Percentiles rank a stretch among this genome's conserved stretches.
These are phyloP conservation scores for Phytophthora boehmeriae DNA, from an alignment of 352 stramenopile genomes.

Conservation along the genomic window DNA sequence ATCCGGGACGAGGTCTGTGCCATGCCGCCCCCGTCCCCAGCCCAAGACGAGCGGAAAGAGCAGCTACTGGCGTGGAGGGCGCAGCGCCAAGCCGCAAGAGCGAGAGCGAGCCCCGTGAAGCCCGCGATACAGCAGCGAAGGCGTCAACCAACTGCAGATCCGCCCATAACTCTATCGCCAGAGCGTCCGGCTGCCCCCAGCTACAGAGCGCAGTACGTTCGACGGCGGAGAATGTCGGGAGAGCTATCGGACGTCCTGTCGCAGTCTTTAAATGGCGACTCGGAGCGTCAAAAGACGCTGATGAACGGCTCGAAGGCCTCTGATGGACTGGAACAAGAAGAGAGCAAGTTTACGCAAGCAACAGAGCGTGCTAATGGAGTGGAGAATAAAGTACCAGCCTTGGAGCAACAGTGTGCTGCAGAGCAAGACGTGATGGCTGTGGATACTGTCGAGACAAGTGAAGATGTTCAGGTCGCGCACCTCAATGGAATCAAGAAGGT, in stretches of 20 bases:
- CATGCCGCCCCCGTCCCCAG: conserved; percentile 25
- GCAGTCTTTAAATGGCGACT: conserved; percentile 1
- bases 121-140: conserved; percentile 10
- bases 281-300: background rate
- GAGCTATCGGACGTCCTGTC: background rate
- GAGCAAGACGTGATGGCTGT: too few species aligned
- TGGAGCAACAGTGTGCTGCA: background rate
- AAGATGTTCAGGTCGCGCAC: too few species aligned
- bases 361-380: conserved; percentile 1
- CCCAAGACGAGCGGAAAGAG: conserved; percentile 30
- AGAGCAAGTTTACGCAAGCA: background rate
- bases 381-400: background rate
- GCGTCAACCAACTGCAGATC: conserved; percentile 3
- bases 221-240: conserved; percentile 9
- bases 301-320: background rate
- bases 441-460: too few species aligned
- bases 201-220: conserved; percentile 21
- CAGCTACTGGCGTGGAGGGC: conserved; percentile 31
- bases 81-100: background rate
- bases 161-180: background rate
- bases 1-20: conserved; percentile 20
- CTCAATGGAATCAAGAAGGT: too few species aligned
- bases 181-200: conserved; percentile 11
- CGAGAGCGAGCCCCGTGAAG: conserved; percentile 11
- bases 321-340: conserved; percentile 9